A percentile compares a stretch with the other conserved stretches of the same genome.
These are phyloP conservation scores for Mimosa bimucronata DNA, from an alignment of 306 rosid genomes.

Conservation along the genomic window DNA sequence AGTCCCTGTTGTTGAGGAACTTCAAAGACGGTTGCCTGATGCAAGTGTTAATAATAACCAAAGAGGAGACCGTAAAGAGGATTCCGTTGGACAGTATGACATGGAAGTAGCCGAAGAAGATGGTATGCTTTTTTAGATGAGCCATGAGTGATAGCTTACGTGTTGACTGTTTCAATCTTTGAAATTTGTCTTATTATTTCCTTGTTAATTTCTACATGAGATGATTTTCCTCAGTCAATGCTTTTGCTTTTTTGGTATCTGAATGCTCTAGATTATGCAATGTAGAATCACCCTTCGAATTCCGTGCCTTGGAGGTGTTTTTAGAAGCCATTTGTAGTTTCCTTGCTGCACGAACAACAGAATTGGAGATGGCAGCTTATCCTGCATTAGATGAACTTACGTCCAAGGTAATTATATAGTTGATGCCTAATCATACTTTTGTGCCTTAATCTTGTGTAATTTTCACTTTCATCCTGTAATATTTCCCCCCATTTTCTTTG, in stretches of 20 bases:
- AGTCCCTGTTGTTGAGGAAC: conserved; percentile 87
- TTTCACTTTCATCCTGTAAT: background rate
- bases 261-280: conserved; percentile 48
- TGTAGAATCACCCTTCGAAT: conserved; percentile 95
- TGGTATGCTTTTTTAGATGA: background rate
- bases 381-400: conserved; percentile 97
- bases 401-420: conserved; percentile 61
- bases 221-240: conserved; percentile 12
- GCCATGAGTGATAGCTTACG: background rate
- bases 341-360: conserved; percentile 93
- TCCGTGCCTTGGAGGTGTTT: conserved; percentile 93
- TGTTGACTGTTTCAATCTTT: conserved; percentile 26
- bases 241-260: conserved; percentile 30
- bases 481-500: background rate
- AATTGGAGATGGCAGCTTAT: conserved; percentile 91
- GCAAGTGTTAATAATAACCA: conserved; percentile 30
- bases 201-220: conserved; percentile 7
- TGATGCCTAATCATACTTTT: conserved; percentile 8
- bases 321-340: conserved; percentile 96
- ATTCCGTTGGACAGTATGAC: conserved; percentile 12
- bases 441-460: background rate
- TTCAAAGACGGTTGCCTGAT: conserved; percentile 83
- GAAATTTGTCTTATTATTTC: conserved; percentile 14
- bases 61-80: conserved; percentile 26
- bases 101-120: conserved; percentile 23